These are phyloP conservation scores for Argentina anserina DNA, from an alignment of 306 rosid species.

Conservation along the genomic window DNA sequence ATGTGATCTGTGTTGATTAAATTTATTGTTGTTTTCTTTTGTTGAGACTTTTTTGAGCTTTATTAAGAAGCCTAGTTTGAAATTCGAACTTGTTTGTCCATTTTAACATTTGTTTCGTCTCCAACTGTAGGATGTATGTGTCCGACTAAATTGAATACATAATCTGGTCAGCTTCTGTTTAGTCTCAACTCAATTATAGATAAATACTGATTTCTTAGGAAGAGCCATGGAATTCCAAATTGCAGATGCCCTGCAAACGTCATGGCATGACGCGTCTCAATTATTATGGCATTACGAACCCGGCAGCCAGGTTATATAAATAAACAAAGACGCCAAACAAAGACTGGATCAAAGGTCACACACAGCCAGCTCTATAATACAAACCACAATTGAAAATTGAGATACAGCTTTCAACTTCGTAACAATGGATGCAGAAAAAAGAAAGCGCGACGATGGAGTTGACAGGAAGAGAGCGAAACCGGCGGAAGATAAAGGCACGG, in stretches of 20 bases:
- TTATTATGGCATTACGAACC: neutral
- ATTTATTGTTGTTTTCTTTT: neutral
- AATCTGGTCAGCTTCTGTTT: too few relatives aligned
- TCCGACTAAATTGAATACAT: neutral
- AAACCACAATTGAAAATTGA: neutral
- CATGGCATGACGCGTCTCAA: conserved; percentile 6
- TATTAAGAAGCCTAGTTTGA: neutral
- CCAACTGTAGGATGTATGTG: too few relatives aligned
- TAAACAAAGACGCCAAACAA: neutral
- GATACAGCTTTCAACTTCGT: neutral
- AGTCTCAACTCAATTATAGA: too few relatives aligned
- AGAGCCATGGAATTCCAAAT: neutral
- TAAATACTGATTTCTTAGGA: too few relatives aligned
- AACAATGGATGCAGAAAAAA: conserved; percentile 30
- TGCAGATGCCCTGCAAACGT: neutral
- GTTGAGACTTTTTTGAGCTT: neutral
- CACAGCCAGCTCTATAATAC: neutral
- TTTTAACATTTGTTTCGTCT: neutral
- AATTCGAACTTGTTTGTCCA: too few relatives aligned
- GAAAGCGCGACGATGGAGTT: conserved; percentile 20
- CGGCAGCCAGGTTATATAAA: neutral
- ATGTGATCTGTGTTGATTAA: neutral
- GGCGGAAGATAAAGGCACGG: neutral
- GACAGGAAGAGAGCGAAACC: conserved; percentile 1
- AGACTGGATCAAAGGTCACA: neutral